phyloP scores from a whole-genome alignment of 768 basidiomycete genomes.

The Auriscalpium microsporum region DNA sequence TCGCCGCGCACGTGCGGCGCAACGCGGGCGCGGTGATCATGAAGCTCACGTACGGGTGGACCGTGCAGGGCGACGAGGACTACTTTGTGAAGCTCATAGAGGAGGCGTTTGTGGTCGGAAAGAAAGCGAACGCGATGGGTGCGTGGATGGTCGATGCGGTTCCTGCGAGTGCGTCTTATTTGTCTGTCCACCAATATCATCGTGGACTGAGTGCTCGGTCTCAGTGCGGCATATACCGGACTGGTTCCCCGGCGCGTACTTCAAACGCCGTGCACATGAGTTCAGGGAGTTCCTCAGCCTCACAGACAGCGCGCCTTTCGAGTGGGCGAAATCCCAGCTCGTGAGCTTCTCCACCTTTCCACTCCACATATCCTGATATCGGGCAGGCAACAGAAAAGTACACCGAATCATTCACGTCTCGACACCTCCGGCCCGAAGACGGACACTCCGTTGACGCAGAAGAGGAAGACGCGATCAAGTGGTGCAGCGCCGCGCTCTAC shows the following conservation, averaged over 20 bases:
- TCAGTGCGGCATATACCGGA: slow-evolving; percentile 31
- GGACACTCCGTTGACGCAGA: not conserved
- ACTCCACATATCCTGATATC: slow-evolving; percentile 6
- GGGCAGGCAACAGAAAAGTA: not conserved
- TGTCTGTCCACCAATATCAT: not conserved
- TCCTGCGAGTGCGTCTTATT: slow-evolving; percentile 26
- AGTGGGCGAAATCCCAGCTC: not conserved
- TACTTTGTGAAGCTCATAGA: slow-evolving; percentile 26
- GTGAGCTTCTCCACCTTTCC: not conserved
- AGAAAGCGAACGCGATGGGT: slow-evolving; percentile 22
- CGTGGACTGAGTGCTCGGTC: not conserved
- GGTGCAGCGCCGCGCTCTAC: slow-evolving; percentile 8
- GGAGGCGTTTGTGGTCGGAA: slow-evolving; percentile 22
- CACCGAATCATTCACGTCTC: not conserved
- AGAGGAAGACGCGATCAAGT: slow-evolving; percentile 6
- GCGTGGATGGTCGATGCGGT: slow-evolving; percentile 33
- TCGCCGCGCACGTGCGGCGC: slow-evolving; percentile 32
- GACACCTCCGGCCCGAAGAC: not conserved
- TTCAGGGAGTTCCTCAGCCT: slow-evolving; percentile 14
- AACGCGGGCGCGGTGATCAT: slow-evolving; percentile 29
- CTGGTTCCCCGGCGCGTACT: slow-evolving; percentile 37
- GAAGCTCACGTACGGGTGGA: slow-evolving; percentile 34
- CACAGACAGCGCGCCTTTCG: slow-evolving; percentile 3
- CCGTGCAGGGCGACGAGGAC: slow-evolving; percentile 27
- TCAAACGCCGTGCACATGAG: slow-evolving; percentile 25